A percentile compares a stretch with the other conserved stretches of the same genome.
Evolutionary conservation across 169 alveolate genomes (phyloP).

Genomic region (Toxoplasma gondii): DNA sequence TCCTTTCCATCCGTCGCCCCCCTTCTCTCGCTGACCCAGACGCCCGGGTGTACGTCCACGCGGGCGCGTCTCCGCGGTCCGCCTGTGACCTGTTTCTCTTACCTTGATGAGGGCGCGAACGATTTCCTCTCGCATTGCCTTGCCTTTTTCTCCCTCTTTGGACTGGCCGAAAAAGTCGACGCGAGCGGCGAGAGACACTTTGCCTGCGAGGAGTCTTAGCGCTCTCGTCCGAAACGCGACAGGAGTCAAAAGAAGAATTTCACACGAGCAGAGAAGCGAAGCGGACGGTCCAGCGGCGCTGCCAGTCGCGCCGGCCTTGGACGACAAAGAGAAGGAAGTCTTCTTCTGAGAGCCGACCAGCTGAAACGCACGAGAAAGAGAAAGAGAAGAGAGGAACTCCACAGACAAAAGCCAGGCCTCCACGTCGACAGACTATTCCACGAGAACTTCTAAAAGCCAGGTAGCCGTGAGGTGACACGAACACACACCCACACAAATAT

Average conservation of each 20-base stretch:
- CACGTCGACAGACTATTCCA: too few species aligned
- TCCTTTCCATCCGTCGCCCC: not conserved
- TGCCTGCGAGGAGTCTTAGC: constrained; percentile 39
- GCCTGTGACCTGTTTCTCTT: not conserved
- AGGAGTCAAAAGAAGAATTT: constrained; percentile 33
- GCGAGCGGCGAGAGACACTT: constrained; percentile 81
- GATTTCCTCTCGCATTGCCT: constrained; percentile 23
- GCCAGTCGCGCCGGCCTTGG: constrained; percentile 26
- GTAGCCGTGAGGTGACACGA: not conserved
- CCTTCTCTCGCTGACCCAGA: not conserved
- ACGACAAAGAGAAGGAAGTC: constrained; percentile 19
- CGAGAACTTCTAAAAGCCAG: not conserved
- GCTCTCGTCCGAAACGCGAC: constrained; percentile 57
- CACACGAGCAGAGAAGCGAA: constrained; percentile 48
- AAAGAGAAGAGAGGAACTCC: not conserved
- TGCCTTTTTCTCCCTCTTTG: constrained; percentile 72
- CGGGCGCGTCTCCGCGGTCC: too few species aligned
- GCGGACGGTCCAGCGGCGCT: constrained; percentile 7
- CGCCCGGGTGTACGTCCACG: too few species aligned
- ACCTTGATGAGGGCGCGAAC: constrained; percentile 45
- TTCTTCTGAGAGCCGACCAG: constrained; percentile 48
- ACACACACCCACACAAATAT: too few species aligned
- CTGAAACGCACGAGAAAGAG: not conserved
- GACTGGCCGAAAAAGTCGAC: constrained; percentile 80
- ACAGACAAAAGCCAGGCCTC: not conserved